A percentile compares a stretch with the other conserved stretches of the same genome.
Conservation (phyloP, 495 filamentous ascomycete species). For the Staphylotrichum longicolle region DNA sequence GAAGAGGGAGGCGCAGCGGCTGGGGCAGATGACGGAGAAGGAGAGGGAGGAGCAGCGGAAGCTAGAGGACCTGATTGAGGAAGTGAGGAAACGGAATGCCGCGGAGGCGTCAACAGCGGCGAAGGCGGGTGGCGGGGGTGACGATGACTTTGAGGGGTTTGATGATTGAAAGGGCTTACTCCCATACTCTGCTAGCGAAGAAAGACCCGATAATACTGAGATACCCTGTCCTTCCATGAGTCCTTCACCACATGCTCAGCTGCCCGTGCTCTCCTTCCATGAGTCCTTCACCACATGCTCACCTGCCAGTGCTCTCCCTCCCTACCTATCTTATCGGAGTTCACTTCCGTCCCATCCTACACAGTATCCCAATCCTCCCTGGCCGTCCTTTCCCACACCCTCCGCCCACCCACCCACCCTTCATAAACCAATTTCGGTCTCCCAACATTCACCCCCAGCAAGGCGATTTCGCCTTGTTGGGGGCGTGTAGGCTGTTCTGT, state of each 20-base stretch:
- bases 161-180: constrained; percentile 26
- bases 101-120: constrained; percentile 40
- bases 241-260: too few species aligned
- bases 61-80: constrained; percentile 67
- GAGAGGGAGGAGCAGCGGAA: constrained; percentile 68
- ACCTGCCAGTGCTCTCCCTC: too few species aligned
- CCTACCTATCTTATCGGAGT: too few species aligned
- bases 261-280: too few species aligned
- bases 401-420: not conserved
- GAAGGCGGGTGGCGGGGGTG: constrained; percentile 35
- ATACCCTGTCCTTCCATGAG: constrained; percentile 15
- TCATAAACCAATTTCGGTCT: not conserved
- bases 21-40: constrained; percentile 67
- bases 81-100: constrained; percentile 58
- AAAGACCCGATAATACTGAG: not conserved
- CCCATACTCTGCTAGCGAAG: not conserved
- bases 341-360: too few species aligned
- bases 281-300: too few species aligned
- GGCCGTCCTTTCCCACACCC: too few species aligned
- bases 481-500: not conserved
- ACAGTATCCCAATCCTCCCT: too few species aligned
- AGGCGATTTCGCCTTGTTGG: not conserved
- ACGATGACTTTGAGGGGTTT: constrained; percentile 49
- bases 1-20: constrained; percentile 65
- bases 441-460: not conserved